Percentiles rank a stretch among this genome's conserved stretches.
Conservation (phyloP, 2,329 filamentous ascomycete genomes). For the Zelopaecilomyces penicillatus region DNA sequence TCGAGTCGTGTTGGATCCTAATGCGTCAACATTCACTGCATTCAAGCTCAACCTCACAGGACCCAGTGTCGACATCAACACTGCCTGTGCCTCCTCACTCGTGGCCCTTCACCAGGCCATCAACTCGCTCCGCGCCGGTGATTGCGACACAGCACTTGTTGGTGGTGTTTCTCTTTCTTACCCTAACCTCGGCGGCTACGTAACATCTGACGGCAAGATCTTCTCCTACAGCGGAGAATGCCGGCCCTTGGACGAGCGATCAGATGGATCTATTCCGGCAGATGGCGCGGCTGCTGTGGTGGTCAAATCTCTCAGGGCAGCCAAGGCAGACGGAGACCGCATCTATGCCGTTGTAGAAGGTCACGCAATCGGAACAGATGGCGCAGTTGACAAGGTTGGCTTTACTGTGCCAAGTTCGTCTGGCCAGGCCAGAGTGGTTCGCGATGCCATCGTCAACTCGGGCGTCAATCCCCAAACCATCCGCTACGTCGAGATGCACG, state of each 20-base stretch:
- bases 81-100: slow-evolving; percentile 67
- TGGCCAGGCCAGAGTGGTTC: too few relatives aligned
- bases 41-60: slow-evolving; percentile 65
- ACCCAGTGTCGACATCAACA: slow-evolving; percentile 65
- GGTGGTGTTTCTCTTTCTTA: slow-evolving; percentile 70
- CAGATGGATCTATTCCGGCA: slow-evolving; percentile 75
- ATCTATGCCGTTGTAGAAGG: slow-evolving; percentile 59
- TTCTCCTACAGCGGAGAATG: slow-evolving; percentile 46
- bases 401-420: too few relatives aligned
- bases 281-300: slow-evolving; percentile 68
- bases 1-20: slow-evolving; percentile 27
- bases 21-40: slow-evolving; percentile 50
- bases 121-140: slow-evolving; percentile 48
- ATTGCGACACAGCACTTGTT: slow-evolving; percentile 73
- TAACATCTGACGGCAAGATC: slow-evolving; percentile 69
- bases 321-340: slow-evolving; percentile 66
- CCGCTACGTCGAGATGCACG: slow-evolving; percentile 81
- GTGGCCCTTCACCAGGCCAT: slow-evolving; percentile 51
- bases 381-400: too few relatives aligned
- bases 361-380: too few relatives aligned
- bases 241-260: slow-evolving; percentile 74
- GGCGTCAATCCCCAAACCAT: slow-evolving; percentile 58
- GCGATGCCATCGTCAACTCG: not conserved
- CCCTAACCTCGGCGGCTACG: slow-evolving; percentile 74
- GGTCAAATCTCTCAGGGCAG: slow-evolving; percentile 73